Evolutionary conservation across 306 rosid species (phyloP), one percentile per base, ranked within the genome.

Genomic region (Citrullus mucosospermus): DNA sequence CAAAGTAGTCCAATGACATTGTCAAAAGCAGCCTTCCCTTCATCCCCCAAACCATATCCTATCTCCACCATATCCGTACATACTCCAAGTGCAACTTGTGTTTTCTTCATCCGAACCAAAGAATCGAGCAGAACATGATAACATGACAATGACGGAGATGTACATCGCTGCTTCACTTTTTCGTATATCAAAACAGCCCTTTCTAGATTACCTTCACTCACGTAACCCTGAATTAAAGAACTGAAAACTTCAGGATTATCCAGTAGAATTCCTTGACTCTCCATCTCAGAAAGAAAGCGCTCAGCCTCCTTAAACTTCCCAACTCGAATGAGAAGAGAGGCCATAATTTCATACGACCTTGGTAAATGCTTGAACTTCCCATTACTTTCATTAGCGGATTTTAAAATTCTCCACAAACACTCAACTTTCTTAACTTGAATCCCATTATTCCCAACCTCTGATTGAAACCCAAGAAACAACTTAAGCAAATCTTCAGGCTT

Each of bases 401-500:
- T 91, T 87, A 91, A 91, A 85, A 95, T 83, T 30, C 80, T 75
- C 89, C 91, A 91, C 82, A 92, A 82, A 83, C 86, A 79, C 76
- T 79, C 85, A 63, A 95, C 89, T 83, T 92, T 95, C 59, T 87
- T 83, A 69, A 83, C 76, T 12, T 22, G 76, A 85, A 83, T 7
- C 6, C 82, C 90, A 78, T 41, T 80, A 36, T 41, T 63, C 76
- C 58, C 79, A 20, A 84, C 80, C 75, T 81, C 79, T 39, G 86
- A 87, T 57, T 83, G 88, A 84, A 86, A 86, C 81, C 86, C 90
- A 62, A 83, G 74, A 56, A 95, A 78, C 38, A 95, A 66, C 28
- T 86, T 87, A 14, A 85, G 91, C 78, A 88, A 86, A 57, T 91
- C 78, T 73, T 88, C 73, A 9, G 98, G 92, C 57, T 83, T 84